Percentiles rank a stretch among this genome's conserved stretches.
These are phyloP conservation scores for Candida michaelii DNA, from an alignment of 805 yeast genomes.

Conservation along the genomic window DNA sequence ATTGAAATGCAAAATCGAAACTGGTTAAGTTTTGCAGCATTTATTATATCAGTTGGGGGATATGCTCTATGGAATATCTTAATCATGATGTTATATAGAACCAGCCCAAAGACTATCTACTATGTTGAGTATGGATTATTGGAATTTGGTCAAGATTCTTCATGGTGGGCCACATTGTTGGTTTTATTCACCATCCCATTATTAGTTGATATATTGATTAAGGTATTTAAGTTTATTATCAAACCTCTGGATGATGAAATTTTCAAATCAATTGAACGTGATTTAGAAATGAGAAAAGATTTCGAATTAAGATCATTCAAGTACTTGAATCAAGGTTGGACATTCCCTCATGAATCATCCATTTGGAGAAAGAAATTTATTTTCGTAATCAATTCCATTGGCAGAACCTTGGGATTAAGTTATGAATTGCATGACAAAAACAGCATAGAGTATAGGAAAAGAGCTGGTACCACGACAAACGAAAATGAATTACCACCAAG, in stretches of 20 bases:
- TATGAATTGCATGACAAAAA: constrained; percentile 15
- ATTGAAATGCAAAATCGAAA: constrained; percentile 78
- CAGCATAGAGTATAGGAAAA: constrained; percentile 44
- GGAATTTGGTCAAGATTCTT: constrained; percentile 74
- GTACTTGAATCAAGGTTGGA: constrained; percentile 81
- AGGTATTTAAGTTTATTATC: constrained; percentile 54
- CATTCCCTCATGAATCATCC: constrained; percentile 52
- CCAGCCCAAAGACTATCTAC: constrained; percentile 56
- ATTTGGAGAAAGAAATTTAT: constrained; percentile 15
- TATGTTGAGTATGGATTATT: constrained; percentile 70
- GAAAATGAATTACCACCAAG: constrained; percentile 55
- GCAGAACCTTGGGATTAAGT: constrained; percentile 2
- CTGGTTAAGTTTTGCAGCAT: constrained; percentile 64
- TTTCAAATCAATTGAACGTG: constrained; percentile 76
- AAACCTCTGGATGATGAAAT: constrained; percentile 74
- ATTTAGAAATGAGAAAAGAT: constrained; percentile 58
- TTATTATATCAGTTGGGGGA: constrained; percentile 74
- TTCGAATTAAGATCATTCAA: constrained; percentile 72
- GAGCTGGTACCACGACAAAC: constrained; percentile 48
- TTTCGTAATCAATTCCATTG: neutral
- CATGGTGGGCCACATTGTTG: constrained; percentile 83
- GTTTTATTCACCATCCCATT: constrained; percentile 58
- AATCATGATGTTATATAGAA: constrained; percentile 65
- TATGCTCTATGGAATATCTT: constrained; percentile 83
- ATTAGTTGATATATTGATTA: constrained; percentile 63